phyloP scores from a whole-genome alignment of 1,284 basidiomycete genomes.

The Fereydounia khargensis region DNA sequence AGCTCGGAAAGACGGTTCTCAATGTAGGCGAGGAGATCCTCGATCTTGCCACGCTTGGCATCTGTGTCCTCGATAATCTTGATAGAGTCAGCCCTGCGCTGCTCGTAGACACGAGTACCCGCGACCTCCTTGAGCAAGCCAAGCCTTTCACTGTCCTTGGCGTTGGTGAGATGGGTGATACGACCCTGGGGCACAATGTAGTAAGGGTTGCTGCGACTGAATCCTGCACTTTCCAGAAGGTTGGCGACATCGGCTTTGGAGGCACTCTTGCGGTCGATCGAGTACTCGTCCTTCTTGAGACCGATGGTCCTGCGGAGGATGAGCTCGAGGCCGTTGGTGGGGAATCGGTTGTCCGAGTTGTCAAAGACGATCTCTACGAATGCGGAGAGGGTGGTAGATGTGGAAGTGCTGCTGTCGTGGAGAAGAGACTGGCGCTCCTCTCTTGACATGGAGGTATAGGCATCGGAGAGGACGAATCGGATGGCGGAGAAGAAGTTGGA shows the following conservation, averaged over 20 bases:
- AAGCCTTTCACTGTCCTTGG: constrained; percentile 91
- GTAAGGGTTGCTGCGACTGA: constrained; percentile 95
- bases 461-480: constrained; percentile 94
- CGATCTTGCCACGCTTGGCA: constrained; percentile 84
- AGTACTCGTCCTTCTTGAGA: constrained; percentile 97
- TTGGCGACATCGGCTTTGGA: constrained; percentile 93
- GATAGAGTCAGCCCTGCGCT: constrained; percentile 83
- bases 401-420: constrained; percentile 85
- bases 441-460: constrained; percentile 89
- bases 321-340: constrained; percentile 47
- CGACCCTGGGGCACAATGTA: constrained; percentile 98
- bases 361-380: constrained; percentile 68
- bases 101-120: constrained; percentile 96
- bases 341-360: constrained; percentile 73
- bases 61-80: constrained; percentile 98
- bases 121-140: constrained; percentile 95
- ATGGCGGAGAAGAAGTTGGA: constrained; percentile 65
- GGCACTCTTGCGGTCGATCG: constrained; percentile 88
- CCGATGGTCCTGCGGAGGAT: constrained; percentile 72
- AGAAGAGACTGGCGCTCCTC: constrained; percentile 89
- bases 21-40: constrained; percentile 84
- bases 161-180: constrained; percentile 96
- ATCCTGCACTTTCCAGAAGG: constrained; percentile 68
- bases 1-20: constrained; percentile 84
- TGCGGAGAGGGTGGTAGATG: constrained; percentile 80